Conservation (phyloP, 2,329 filamentous ascomycete genomes). For the Botrytis pseudocinerea region DNA sequence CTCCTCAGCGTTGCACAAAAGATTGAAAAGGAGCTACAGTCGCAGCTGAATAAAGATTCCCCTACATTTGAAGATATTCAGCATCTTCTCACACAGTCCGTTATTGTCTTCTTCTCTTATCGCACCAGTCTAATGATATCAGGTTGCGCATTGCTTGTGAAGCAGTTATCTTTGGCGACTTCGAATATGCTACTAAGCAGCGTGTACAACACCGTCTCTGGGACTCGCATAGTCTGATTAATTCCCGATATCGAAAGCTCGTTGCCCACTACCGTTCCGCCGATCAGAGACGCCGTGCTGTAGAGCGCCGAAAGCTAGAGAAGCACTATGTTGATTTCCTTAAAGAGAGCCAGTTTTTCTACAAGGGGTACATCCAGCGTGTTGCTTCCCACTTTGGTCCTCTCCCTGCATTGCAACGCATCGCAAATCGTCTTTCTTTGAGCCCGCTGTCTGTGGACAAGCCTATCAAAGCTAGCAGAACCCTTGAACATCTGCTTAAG, state of each 20-base stretch:
- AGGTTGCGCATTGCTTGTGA: constrained; percentile 60
- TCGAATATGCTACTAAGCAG: constrained; percentile 62
- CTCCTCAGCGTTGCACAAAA: constrained; percentile 44
- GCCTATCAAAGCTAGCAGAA: constrained; percentile 30
- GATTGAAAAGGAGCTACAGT: constrained; percentile 51
- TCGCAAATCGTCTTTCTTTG: constrained; percentile 39
- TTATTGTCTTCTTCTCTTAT: constrained; percentile 5
- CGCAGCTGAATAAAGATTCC: constrained; percentile 48
- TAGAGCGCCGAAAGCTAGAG: constrained; percentile 73
- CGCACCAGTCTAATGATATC: neutral
- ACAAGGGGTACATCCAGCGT: constrained; percentile 79
- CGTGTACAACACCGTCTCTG: constrained; percentile 73
- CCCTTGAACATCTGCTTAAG: constrained; percentile 53
- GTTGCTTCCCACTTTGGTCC: constrained; percentile 61
- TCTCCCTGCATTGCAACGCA: constrained; percentile 37
- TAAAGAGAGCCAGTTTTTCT: constrained; percentile 84
- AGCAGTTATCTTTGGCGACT: constrained; percentile 70
- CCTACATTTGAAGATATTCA: constrained; percentile 52
- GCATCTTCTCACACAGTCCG: constrained; percentile 39
- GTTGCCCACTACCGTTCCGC: constrained; percentile 56
- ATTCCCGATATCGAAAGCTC: constrained; percentile 72
- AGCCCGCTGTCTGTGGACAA: constrained; percentile 35
- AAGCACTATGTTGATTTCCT: constrained; percentile 83
- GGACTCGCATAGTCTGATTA: constrained; percentile 75
- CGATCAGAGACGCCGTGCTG: constrained; percentile 49